Evolutionary conservation across 805 yeast genomes (phyloP), one percentile per base, ranked within the genome.

Genomic region (Wickerhamomyces silvicola): DNA sequence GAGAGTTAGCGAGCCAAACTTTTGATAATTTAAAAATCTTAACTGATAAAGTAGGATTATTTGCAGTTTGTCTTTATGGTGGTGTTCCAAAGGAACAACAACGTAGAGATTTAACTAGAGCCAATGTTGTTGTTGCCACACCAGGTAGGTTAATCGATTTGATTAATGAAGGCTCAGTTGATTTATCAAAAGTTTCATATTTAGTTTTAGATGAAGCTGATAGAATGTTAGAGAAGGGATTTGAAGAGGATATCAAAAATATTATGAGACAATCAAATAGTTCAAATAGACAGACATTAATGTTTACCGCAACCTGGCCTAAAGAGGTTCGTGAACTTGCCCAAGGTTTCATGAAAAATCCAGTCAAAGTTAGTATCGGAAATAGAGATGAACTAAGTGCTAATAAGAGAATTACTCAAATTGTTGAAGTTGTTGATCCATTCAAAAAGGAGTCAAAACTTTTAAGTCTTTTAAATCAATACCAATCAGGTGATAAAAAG

Each of bases 291-390:
- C 97, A 90, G 61, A 92, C 98, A 0, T 69, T 92, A 42, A 92
- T 92, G 97, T 92, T 92, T 62, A 90, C 98, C 8, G 99, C 99
- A n/a, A 92, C 99, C 1, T 92, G 98, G 98, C 99, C 99, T n/a
- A 84, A 83, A 49, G 95, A 90, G 62, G 97, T 92, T 22, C 79
- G 97, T 54, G 94, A 86, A 42, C 70, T 92, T 41, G 98, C 98
- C 7, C 54, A 77, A 13, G 72, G 81, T 6, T 92, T 81, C 60
- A 83, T 92, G 94, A 74, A 70, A 15, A 50, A 57, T 10, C 94
- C 97, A n/a, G 85, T 86, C 30, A 87, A 84, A 59, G 83, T 92
- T 25, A 78, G 92, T 26, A 82, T 92, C 53, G 98, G 98, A 50
- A 82, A 92, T 58, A 75, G 94, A 43, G 97, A 90, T 54, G 97